phyloP scores from a whole-genome alignment of 805 yeast species.

The Pichia pseudocactophila region DNA sequence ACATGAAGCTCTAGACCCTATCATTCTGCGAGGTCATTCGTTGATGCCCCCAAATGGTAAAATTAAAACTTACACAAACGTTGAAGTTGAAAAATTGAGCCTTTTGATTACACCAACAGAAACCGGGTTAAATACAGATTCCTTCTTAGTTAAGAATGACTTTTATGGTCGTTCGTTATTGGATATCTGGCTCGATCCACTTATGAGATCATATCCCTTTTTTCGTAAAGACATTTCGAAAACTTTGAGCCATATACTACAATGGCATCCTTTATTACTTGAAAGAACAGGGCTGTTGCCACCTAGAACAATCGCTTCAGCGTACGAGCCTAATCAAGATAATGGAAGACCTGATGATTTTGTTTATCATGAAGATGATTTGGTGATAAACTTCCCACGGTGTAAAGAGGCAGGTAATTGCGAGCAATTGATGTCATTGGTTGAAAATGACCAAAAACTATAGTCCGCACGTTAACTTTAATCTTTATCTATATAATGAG shows the following conservation, averaged over 20 bases:
- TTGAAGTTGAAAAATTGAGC: constrained; percentile 44
- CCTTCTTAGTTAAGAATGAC: constrained; percentile 66
- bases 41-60: constrained; percentile 60
- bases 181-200: constrained; percentile 73
- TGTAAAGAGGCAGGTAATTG: constrained; percentile 47
- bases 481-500: no score
- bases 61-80: constrained; percentile 58
- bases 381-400: constrained; percentile 52
- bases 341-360: constrained; percentile 22
- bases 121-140: constrained; percentile 52
- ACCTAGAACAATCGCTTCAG: constrained; percentile 6
- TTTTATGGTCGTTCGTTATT: constrained; percentile 55
- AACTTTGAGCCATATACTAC: constrained; percentile 80
- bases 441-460: no score
- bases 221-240: constrained; percentile 52
- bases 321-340: neutral
- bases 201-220: constrained; percentile 56
- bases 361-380: constrained; percentile 56
- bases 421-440: constrained; percentile 25
- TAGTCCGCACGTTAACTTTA: no score
- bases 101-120: constrained; percentile 65
- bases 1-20: constrained; percentile 51
- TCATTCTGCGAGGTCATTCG: constrained; percentile 62
- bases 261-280: constrained; percentile 87
- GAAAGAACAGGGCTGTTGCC: constrained; percentile 68